These are phyloP conservation scores for Yamadazyma sp. DNA, from an alignment of 1,139 yeast species.

Conservation along the genomic window DNA sequence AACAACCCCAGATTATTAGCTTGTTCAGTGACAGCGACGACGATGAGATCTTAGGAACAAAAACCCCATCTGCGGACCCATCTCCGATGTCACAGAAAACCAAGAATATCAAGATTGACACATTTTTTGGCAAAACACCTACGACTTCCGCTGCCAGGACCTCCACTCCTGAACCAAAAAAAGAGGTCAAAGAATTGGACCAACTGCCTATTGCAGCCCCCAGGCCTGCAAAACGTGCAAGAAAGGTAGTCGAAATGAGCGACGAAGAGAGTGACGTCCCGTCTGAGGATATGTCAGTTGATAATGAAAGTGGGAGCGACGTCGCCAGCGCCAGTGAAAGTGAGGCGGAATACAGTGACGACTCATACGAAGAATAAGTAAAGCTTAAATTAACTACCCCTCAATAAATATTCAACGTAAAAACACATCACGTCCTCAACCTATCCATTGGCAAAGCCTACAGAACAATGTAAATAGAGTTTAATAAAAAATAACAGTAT, in stretches of 20 bases:
- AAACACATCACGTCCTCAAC: neutral
- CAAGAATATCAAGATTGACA: conserved; percentile 2
- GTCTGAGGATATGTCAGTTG: conserved; percentile 5
- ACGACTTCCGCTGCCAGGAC: conserved; percentile 3
- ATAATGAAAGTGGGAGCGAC: conserved; percentile 5
- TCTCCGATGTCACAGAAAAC: conserved; percentile 11
- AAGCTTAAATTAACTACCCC: neutral
- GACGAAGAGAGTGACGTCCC: conserved; percentile 7
- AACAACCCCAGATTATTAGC: conserved; percentile 12
- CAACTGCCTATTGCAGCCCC: conserved; percentile 4
- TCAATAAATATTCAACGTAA: neutral
- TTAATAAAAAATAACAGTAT: no score
- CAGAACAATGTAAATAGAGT: no score
- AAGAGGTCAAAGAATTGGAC: conserved; percentile 9
- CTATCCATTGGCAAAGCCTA: no score
- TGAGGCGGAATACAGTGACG: conserved; percentile 6
- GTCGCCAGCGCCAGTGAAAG: conserved; percentile 6
- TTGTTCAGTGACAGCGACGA: conserved; percentile 37
- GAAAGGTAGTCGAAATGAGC: neutral
- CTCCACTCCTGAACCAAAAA: no score
- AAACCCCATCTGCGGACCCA: conserved; percentile 9
- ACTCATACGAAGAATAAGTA: conserved; percentile 8
- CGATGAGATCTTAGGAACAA: conserved; percentile 25
- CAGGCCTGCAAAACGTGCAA: neutral
- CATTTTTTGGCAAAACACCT: conserved; percentile 4